Evolutionary conservation across 768 basidiomycete genomes (phyloP), one percentile per base, ranked within the genome.

Genomic region (Hericium alpestre): DNA sequence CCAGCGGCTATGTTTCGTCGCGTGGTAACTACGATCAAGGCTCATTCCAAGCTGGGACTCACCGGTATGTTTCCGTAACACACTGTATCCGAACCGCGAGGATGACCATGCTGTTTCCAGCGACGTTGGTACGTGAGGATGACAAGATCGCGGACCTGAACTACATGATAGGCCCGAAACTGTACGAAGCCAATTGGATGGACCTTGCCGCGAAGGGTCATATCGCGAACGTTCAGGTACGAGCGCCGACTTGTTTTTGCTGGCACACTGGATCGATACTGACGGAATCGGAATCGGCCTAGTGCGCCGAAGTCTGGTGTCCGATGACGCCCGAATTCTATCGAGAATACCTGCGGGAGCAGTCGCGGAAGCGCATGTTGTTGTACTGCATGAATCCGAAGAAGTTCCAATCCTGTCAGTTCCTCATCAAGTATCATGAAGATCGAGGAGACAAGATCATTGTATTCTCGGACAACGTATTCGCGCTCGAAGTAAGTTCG

Each of bases 151-250:
- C 88, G 15, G 96, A 99, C 72, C 76, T 99, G 56, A 98, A 98
- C 68, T 99, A 98, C 67, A 90, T 98, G 86, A 98, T 99, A 69
- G 96, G 96, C 7, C 96, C 96, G 10, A 99, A 99, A 72, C 79
- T 99, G 32, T 99, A 99, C 67, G 96, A 99, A 72, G 96, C 96
- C 4, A 99, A 99, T 69, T 99, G 96, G 96, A 98, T 99, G 95
- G 96, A 99, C 71, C 83, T 99, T 63, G 96, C 96, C 54, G 93
- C 92, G 59, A 98, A 98, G 72, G 96, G 96, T 2, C 96, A 99
- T 70, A 99, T 99, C 66, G 96, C 96, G 7, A 98, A 96, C 66
- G 96, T 99, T n/a, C 94, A 98, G 84, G 93, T 93, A 69, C 64
- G 79, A 68, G 27, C 39, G 49, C 57, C 39, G 54, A 18, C 39